Evolutionary conservation across 176 grass and related monocot species (phyloP).

Genomic region (Poa annua): DNA sequence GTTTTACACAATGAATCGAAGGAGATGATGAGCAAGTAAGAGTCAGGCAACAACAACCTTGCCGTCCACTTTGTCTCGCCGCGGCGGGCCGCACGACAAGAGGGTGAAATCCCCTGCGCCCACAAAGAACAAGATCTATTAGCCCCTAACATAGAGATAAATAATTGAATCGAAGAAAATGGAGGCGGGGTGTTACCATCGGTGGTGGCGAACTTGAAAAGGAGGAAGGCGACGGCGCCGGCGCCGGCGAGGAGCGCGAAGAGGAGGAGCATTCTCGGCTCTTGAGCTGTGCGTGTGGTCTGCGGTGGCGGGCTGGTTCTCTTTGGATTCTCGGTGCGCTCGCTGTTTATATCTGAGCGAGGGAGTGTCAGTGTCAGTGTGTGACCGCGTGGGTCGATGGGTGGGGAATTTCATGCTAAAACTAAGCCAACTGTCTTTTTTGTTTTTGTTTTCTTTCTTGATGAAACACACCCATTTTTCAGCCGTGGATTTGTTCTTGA

Average conservation of each 20-base stretch:
- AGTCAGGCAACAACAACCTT: slow-evolving; percentile 51
- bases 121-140: background rate
- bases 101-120: slow-evolving; percentile 86
- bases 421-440: background rate
- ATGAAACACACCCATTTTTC: background rate
- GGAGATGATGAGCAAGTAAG: background rate
- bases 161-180: background rate
- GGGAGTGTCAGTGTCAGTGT: background rate
- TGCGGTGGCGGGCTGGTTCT: background rate
- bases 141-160: background rate
- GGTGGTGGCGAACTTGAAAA: slow-evolving; percentile 74
- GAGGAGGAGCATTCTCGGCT: slow-evolving; percentile 50
- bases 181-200: slow-evolving; percentile 56
- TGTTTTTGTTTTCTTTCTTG: too few species aligned
- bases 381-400: background rate
- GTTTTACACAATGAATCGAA: slow-evolving; percentile 5
- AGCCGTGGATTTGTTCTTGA: too few species aligned
- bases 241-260: slow-evolving; percentile 46
- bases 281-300: background rate
- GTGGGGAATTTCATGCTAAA: background rate
- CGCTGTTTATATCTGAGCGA: background rate
- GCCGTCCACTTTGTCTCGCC: slow-evolving; percentile 73
- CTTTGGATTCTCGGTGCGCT: background rate
- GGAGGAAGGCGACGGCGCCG: slow-evolving; percentile 38
- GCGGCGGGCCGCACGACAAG: slow-evolving; percentile 62